These are phyloP conservation scores for Ustilago shanxiensis DNA, from an alignment of 1,284 basidiomycete genomes.

Conservation along the genomic window DNA sequence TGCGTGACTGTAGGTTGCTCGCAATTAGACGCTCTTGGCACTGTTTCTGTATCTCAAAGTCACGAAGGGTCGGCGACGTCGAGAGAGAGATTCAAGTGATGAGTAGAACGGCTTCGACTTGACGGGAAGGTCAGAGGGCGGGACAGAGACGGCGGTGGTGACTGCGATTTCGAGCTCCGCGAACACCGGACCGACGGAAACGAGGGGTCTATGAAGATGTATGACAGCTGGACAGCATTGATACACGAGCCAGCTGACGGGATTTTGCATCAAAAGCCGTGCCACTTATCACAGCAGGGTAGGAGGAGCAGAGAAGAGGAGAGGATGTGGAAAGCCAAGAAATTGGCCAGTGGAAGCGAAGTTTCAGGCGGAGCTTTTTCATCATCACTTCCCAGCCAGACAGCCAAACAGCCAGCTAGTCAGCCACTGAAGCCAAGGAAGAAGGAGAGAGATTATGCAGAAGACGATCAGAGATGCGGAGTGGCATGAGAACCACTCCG, in stretches of 20 bases:
- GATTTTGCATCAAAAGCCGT: background rate
- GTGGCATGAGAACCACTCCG: background rate
- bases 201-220: too few relatives aligned
- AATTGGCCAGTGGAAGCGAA: background rate
- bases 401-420: too few relatives aligned
- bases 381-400: background rate
- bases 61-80: too few relatives aligned
- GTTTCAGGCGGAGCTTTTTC: background rate
- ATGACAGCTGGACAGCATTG: too few relatives aligned
- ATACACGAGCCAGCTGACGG: background rate
- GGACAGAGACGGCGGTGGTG: background rate
- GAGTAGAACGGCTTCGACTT: too few relatives aligned
- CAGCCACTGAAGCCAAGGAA: too few relatives aligned
- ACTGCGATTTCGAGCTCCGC: slow-evolving; percentile 1
- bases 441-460: background rate
- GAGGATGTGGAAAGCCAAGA: background rate
- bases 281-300: background rate
- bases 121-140: background rate
- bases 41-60: too few relatives aligned
- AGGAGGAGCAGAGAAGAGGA: background rate
- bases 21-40: too few relatives aligned
- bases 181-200: slow-evolving; percentile 2
- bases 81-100: too few relatives aligned
- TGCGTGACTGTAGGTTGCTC: too few relatives aligned
- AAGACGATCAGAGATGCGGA: background rate